Percentiles rank a stretch among this genome's conserved stretches.
These are phyloP conservation scores for Moniliophthora roreri DNA, from an alignment of 1,284 basidiomycete species.

Conservation along the genomic window DNA sequence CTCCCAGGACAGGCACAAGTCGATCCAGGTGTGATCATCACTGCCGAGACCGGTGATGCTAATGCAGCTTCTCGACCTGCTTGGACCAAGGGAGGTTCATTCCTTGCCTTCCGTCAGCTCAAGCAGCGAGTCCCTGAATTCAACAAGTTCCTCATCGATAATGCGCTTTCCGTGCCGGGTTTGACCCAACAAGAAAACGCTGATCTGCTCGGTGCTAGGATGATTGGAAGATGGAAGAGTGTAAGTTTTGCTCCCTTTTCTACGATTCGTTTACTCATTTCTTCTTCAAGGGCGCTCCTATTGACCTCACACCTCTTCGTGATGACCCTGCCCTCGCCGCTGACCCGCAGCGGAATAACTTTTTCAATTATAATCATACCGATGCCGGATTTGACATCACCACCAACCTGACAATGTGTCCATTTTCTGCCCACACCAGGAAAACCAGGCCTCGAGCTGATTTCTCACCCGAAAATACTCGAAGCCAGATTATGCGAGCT, in stretches of 20 bases:
- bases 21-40: constrained; percentile 31
- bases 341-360: constrained; percentile 34
- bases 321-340: constrained; percentile 32
- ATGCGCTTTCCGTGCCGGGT: constrained; percentile 17
- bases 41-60: constrained; percentile 29
- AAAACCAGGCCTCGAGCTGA: constrained; percentile 23
- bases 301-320: constrained; percentile 30
- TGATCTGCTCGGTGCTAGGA: constrained; percentile 27
- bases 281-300: constrained; percentile 29
- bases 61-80: constrained; percentile 17
- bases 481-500: constrained; percentile 30
- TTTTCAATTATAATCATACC: constrained; percentile 31
- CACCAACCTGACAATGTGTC: constrained; percentile 28
- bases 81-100: constrained; percentile 29
- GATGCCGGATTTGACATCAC: constrained; percentile 9
- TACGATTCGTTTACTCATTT: background rate
- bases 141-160: constrained; percentile 25
- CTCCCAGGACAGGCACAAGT: constrained; percentile 33
- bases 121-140: constrained; percentile 29
- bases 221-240: constrained; percentile 34
- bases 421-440: constrained; percentile 32
- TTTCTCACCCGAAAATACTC: constrained; percentile 13
- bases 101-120: constrained; percentile 32
- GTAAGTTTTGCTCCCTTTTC: constrained; percentile 10
- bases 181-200: constrained; percentile 20